phyloP scores from a whole-genome alignment of 306 rosid species.

The Dryas octopetala region DNA sequence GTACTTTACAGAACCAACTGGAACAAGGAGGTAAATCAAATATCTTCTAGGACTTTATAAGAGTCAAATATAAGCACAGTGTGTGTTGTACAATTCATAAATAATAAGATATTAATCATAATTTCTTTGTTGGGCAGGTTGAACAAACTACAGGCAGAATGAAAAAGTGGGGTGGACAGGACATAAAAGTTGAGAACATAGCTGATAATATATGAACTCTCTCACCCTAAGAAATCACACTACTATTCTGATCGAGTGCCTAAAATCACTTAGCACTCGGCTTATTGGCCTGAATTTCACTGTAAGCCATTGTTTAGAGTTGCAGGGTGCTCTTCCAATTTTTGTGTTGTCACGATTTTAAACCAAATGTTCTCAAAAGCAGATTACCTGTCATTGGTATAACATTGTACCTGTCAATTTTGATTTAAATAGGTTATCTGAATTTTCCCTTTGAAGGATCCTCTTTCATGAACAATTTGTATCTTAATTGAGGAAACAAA shows the following conservation, averaged over 20 bases:
- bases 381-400: neutral
- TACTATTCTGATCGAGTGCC: neutral
- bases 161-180: conserved; percentile 57
- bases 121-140: conserved; percentile 32
- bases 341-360: neutral
- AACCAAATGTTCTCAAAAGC: neutral
- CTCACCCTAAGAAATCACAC: neutral
- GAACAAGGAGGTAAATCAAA: conserved; percentile 50
- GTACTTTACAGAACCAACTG: conserved; percentile 52
- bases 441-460: neutral
- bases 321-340: neutral
- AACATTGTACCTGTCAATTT: neutral
- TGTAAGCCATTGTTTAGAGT: neutral
- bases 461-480: neutral
- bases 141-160: conserved; percentile 43
- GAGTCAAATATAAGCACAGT: too few species aligned
- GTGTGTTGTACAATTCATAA: neutral
- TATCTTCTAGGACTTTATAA: neutral
- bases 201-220: conserved; percentile 14
- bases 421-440: neutral
- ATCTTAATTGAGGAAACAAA: neutral
- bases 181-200: conserved; percentile 11
- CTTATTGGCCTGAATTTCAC: neutral
- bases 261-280: neutral
- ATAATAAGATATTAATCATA: neutral